Evolutionary conservation across 2,329 filamentous ascomycete species (phyloP), one percentile per base, ranked within the genome.

Genomic region (Lachnellula willkommii): DNA sequence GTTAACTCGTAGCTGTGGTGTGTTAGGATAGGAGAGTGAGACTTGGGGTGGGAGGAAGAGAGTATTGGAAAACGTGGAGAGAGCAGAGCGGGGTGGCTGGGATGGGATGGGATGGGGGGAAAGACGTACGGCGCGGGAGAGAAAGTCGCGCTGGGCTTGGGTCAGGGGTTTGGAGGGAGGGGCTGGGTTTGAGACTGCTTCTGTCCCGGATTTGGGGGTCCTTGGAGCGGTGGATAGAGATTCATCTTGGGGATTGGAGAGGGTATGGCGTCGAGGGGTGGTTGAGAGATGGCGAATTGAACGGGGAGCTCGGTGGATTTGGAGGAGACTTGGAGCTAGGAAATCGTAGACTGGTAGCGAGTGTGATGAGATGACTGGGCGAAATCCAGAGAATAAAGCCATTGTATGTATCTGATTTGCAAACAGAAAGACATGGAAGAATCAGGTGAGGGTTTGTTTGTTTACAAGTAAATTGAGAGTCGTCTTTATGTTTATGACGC

Each of bases 1-100:
- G 73, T 99, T 97, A 55, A 99, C 94, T 60, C 94, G 90, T 32
- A 97, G 84, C 83, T 87, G 65, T 20, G 39, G 24, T 42, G 26
- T 24, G 47, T 39, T 47, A 46, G 46, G 17, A 26, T 42, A 2
- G n/a, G 35, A 17, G 14, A 32, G 32, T 15, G 14, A 32, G 32
- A 5, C 8, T 42, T 42, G 15, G 12, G 14, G 37, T 40, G 37
- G 36, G 24, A 47, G 37, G 28, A 42, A 46, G 43, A 28, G 45
- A 32, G 20, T 60, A 39, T 15, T 58, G 35, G 48, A 52, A 28
- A 37, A 17, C 50, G 37, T 15, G 26, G 28, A 32, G 28, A 45
- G 20, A 20, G 20, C 20, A 20, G 20, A 20, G 20, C 20, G 20
- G 28, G 36, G 6, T 2, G 24, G 32, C 12, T 15, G 2, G 24